Percentiles rank a stretch among this genome's conserved stretches.
phyloP scores from a whole-genome alignment of 1,139 yeast species.

The Scheffersomyces segobiensis region DNA sequence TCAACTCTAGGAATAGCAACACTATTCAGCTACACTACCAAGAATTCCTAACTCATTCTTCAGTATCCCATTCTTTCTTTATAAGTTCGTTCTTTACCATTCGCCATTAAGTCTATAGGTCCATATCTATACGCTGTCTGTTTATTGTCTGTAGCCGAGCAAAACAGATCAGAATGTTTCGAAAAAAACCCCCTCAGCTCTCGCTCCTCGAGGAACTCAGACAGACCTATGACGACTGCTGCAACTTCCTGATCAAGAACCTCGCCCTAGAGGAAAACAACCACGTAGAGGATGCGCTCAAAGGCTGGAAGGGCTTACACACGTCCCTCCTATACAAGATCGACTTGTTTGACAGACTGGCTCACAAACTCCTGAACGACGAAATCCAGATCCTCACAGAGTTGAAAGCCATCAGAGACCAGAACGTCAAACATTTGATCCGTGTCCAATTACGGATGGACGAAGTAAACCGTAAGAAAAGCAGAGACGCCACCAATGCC shows the following conservation, averaged over 20 bases:
- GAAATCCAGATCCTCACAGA: conserved; percentile 47
- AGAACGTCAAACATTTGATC: conserved; percentile 48
- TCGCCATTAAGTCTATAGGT: not conserved
- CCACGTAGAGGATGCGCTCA: conserved; percentile 54
- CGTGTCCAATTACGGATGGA: conserved; percentile 46
- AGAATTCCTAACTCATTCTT: not conserved
- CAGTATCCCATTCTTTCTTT: not conserved
- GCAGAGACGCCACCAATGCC: not conserved
- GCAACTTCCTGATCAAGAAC: conserved; percentile 57
- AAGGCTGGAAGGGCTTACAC: conserved; percentile 72
- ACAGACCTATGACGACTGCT: conserved; percentile 61
- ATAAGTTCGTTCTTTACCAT: not conserved
- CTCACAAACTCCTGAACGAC: conserved; percentile 34
- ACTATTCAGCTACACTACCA: not conserved
- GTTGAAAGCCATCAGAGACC: conserved; percentile 50
- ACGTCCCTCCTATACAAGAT: conserved; percentile 58
- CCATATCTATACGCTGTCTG: not conserved
- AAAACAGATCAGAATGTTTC: conserved; percentile 13
- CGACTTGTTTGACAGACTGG: conserved; percentile 52
- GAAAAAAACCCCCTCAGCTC: conserved; percentile 58
- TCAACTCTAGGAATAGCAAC: not conserved
- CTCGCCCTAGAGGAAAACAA: conserved; percentile 57
- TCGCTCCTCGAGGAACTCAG: conserved; percentile 56
- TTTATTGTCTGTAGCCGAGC: not conserved
- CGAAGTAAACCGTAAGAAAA: conserved; percentile 29